phyloP scores from a whole-genome alignment of 345 rosid species.

The Melaleuca quinquenervia region DNA sequence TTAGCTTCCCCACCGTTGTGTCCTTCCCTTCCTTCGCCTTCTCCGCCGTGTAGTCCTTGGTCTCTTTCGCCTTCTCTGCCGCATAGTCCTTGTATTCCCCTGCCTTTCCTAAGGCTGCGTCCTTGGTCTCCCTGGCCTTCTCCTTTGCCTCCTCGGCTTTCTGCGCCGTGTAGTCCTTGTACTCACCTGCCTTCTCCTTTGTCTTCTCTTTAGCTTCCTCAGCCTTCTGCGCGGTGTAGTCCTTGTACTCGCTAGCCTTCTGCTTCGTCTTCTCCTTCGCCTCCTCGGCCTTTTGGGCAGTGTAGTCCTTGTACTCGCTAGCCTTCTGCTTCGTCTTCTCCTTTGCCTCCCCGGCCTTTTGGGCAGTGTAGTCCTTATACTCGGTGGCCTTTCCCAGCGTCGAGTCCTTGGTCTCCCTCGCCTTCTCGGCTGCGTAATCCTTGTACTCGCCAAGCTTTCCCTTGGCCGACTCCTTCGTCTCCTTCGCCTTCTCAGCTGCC shows the following conservation, averaged over 20 bases:
- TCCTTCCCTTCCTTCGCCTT: conserved; percentile 31
- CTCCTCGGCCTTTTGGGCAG: conserved; percentile 3
- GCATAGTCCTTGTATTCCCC: neutral
- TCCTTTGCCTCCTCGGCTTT: conserved; percentile 7
- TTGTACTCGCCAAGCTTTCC: conserved; percentile 2
- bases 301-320: conserved; percentile 3
- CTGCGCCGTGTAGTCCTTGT: conserved; percentile 3
- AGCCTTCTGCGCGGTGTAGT: conserved; percentile 1
- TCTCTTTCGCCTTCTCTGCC: conserved; percentile 14
- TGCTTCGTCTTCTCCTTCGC: conserved; percentile 2
- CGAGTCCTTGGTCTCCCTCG: neutral
- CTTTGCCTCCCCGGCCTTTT: conserved; percentile 1
- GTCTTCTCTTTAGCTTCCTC: conserved; percentile 7
- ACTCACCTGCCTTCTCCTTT: neutral
- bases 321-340: conserved; percentile 5
- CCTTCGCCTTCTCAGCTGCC: neutral
- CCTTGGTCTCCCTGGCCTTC: conserved; percentile 1
- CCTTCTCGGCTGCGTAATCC: conserved; percentile 1
- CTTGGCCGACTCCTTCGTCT: neutral
- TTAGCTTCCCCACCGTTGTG: conserved; percentile 16
- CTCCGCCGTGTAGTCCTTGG: conserved; percentile 10
- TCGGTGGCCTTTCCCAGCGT: conserved; percentile 4
- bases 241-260: conserved; percentile 2
- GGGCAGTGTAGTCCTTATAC: neutral
- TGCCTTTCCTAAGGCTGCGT: conserved; percentile 1